Base-by-base conservation (phyloP, 2,329 filamentous ascomycete genomes). In the Colletotrichum sp. region DNA sequence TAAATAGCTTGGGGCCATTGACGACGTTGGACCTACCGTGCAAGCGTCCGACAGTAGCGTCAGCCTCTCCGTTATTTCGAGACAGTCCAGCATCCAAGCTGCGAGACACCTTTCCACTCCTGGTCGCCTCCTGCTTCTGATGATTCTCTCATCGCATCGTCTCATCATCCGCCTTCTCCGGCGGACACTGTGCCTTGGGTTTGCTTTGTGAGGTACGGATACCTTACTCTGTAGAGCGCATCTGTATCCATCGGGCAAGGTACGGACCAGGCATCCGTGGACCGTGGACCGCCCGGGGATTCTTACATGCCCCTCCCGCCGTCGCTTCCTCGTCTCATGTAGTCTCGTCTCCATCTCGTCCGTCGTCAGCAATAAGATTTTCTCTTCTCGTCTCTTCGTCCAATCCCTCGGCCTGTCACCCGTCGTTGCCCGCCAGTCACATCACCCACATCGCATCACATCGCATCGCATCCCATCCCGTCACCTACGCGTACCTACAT, bases 41-140 rank as follows among this genome's bases (percentile, higher is more conserved):
- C 70, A 73, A 76, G 69, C 73, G 70, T 76, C 73, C 73, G 64
- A 73, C 70, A 65, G 63, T 76, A 76, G 73, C 59, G 73, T 44
- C 69, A 73, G 69, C 73, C 73, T 69, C 57, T 72, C 70, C 44
- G 64, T 67, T 76, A 64, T 73, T 69, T 76, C 44, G 73, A 76
- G 73, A 73, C 73, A 73, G 11, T 52, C 57, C 44, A 52, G 70
- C 61, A 68, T 49, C 69, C 57, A 67, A 61, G 62, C 30, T 71
- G 36, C 29, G 62, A 72, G 72, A 63, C 52, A 72, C 44, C 19
- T 32, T 67, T 32, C 36, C 62, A 30, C 52, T 52, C 9, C 68
- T 66, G 25, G 30, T 19, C 25, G 25, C n/a, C 67, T 62, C 39
- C 57, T 61, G 36, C 34, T 69, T 32, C 30, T 22, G 44, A 22